Base-by-base conservation (phyloP, 257 asterid genomes). In the Pogostemon cablin region DNA sequence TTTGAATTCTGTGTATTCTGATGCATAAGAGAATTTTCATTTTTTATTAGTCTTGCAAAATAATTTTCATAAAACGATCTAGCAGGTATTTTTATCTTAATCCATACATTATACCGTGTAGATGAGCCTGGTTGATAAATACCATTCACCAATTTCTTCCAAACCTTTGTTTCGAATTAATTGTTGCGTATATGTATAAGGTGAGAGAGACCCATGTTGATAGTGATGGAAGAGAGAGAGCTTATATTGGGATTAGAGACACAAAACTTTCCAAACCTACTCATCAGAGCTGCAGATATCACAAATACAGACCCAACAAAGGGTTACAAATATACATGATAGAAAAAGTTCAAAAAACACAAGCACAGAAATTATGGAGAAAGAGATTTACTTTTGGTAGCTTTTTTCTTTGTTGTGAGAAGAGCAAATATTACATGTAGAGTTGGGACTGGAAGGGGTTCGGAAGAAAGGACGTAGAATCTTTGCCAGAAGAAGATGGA, bases 241-340 rank as follows among this genome's bases (percentile, higher is more conserved):
- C 35, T 67, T 57, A 62, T 79, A 79, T 86, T 76, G 91, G 96
- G 91, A 86, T 88, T 83, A 85, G 85, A 74, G 87, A 77, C 84
- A 75, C 81, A 79, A 40, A 72, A 86, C 91, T 86, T 88, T 88
- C 86, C 86, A 87, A 40, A 79, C 80, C 87, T 65, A 71, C 76
- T 58, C 75, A 72, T 81, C 73, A 77, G 62, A 66, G 79, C 61
- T 75, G 78, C 81, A 81, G 81, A 80, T 70, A 69, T 74, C 69
- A 80, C 85, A 81, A 64, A 74, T 9, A 64, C 56, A 69, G 75
- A 79, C 79, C 77, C 52, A 82, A 75, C 67, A 55, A 59, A 60
- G 11, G 42, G 68, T 63, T 53, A 4, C 61, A 71, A 17, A 15
- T 52, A 37, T 75, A 76, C 65, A 3, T 3, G 15, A 8, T 5